Percentiles rank a stretch among this genome's conserved stretches.
Conservation (phyloP, 345 rosid genomes). For the Abelmoschus esculentus region DNA sequence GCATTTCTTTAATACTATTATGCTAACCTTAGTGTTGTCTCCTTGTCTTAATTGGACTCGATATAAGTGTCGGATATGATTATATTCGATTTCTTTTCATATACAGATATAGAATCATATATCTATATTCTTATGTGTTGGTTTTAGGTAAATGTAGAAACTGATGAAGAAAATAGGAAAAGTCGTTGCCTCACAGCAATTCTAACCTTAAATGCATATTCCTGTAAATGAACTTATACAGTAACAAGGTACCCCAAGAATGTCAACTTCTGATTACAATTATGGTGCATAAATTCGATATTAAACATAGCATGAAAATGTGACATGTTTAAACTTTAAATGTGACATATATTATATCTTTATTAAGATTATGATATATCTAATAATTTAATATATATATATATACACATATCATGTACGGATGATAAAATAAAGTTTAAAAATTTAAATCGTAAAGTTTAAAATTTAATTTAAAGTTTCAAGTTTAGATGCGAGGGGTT, state of each 20-base stretch:
- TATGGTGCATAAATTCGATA: neutral
- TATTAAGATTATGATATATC: neutral
- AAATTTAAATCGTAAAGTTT: too few species aligned
- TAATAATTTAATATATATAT: too few species aligned
- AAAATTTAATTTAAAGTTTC: too few species aligned
- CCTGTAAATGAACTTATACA: neutral
- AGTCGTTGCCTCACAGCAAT: slow-evolving; percentile 9
- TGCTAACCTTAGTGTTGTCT: too few species aligned
- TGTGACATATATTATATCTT: neutral
- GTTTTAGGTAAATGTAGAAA: neutral
- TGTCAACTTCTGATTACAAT: neutral
- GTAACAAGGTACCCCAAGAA: neutral
- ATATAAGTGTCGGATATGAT: neutral
- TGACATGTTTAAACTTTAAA: neutral
- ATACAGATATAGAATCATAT: too few species aligned
- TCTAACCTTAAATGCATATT: slow-evolving; percentile 13
- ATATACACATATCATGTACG: too few species aligned
- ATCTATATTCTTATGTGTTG: neutral
- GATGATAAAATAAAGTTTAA: too few species aligned
- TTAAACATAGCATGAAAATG: neutral
- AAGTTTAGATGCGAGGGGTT: too few species aligned
- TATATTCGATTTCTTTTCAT: too few species aligned
- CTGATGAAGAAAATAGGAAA: neutral
- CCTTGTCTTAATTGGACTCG: too few species aligned
- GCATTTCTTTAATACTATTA: too few species aligned